Conservation (phyloP, 352 stramenopile species). For the Globisporangium sylvaticum region DNA sequence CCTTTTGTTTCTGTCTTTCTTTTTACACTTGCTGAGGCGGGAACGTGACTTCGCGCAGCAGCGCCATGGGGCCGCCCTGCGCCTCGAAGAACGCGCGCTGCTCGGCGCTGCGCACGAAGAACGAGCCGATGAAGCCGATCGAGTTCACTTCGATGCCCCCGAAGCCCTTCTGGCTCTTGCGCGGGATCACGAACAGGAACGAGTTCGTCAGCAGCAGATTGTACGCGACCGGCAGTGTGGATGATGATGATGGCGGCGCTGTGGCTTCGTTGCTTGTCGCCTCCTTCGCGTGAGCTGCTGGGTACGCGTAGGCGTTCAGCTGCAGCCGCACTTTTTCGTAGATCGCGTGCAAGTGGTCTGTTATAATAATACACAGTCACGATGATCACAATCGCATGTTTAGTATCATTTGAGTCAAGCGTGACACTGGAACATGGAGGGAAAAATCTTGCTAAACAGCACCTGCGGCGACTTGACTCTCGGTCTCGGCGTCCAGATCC, state of each 20-base stretch:
- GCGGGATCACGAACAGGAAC: slow-evolving; percentile 71
- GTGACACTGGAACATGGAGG: not conserved
- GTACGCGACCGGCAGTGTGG: slow-evolving; percentile 47
- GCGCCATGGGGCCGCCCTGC: slow-evolving; percentile 43
- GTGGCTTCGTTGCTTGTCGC: not conserved
- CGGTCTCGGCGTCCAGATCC: slow-evolving; percentile 25
- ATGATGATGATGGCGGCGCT: not conserved
- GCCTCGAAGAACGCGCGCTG: slow-evolving; percentile 52
- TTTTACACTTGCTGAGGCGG: slow-evolving; percentile 15
- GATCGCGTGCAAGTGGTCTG: slow-evolving; percentile 33
- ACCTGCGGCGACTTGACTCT: slow-evolving; percentile 48
- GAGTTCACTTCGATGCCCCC: slow-evolving; percentile 81
- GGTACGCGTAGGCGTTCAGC: slow-evolving; percentile 39
- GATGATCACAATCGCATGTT: not conserved
- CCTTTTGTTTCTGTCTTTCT: not conserved
- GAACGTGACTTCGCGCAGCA: slow-evolving; percentile 67
- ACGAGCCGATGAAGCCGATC: slow-evolving; percentile 80
- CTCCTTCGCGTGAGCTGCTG: slow-evolving; percentile 13
- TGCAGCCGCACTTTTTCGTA: slow-evolving; percentile 46
- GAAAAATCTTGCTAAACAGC: not conserved
- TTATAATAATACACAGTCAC: slow-evolving; percentile 1
- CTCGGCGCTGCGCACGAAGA: slow-evolving; percentile 62
- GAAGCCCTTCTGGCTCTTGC: slow-evolving; percentile 36
- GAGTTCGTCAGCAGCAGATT: slow-evolving; percentile 73
- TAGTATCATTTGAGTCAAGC: slow-evolving; percentile 2